Base-by-base conservation (phyloP, 192 early-diverging fungal species). In the Dissophora globulifera region DNA sequence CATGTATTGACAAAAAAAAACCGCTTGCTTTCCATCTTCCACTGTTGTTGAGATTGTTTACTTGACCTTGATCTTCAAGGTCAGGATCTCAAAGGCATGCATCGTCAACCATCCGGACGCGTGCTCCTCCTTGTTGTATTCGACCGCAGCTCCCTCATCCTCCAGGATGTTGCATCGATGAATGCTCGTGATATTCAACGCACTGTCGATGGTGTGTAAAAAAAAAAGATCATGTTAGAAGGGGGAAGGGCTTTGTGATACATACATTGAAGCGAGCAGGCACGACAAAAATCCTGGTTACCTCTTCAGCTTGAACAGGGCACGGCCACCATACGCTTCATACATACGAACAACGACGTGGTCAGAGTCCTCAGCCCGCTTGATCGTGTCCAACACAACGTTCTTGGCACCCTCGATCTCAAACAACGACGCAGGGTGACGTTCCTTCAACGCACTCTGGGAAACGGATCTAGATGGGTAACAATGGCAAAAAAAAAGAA, bases 361-460 rank as follows among this genome's bases (percentile, higher is more conserved):
- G n/a, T 87, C 76, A 5, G 83, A 54, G 50, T 92, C 87, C 70
- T 99, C 96, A 2, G 98, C 92, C 11, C 83, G 69, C 80, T 99
- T 99, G 63, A 99, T 82, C 0, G 93, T 93, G 62, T 99, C 96
- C 47, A 99, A 71, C 19, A 99, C 87, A 16, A 98, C 85, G 57
- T 93, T 96, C n/a, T 80, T 67, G 22, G 82, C 80, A 25, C 78
- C 75, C 42, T 81, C 71, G 50, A 85, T 50, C 17, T 55, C 57
- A 55, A 90, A 86, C 38, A 82, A 58, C 11, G 80, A 72, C 25
- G 52, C 35, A 3, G 62, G 22, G 9, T 50, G 48, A 5, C 19
- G 17, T 23, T 42, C 32, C 11, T 26, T 49, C 29, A 43, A n/a
- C 1, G 57, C 32, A 50, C 58, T 46, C 25, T 50, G 42, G 3